Base-by-base conservation (phyloP, 352 stramenopile genomes). In the Pythium coloratum region DNA sequence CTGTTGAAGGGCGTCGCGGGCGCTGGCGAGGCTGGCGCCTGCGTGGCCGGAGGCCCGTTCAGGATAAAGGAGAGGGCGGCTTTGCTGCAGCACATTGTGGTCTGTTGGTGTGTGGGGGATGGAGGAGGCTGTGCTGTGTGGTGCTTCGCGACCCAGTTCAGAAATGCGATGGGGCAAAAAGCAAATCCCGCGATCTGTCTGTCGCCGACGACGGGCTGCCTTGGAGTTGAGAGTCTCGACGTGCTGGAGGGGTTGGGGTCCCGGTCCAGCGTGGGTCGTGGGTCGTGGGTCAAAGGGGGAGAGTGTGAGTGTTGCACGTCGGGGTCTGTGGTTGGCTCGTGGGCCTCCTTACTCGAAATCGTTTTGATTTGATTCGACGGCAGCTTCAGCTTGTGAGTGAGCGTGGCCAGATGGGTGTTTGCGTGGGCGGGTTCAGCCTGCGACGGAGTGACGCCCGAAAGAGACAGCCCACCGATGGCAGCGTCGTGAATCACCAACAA, bases 21-120 rank as follows among this genome's bases (percentile, higher is more conserved):
- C 0, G 49, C 14, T 10, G 55, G 40, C 32, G 64, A 61, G 8
- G 55, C n/a, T n/a, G 63, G 55, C 10, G 55, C 32, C n/a, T 42
- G 18, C 32, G 49, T 42, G 3, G 58, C 46, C 32, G 51, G 53
- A 0, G 49, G 34, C 24, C 47, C 57, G 38, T 70, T 70, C 26
- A 70, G 64, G 64, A 70, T 70, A 56, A 70, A 70, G 24, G 64
- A 42, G 57, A 70, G 64, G 28, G 34, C 46, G 47, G 56, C 58
- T 51, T 70, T 70, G 55, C 58, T 70, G 57, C 63, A 63, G 56
- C 64, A 70, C 64, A 70, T 70, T n/a, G 14, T 65, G 57, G 46
- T 32, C 6, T 14, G 38, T 14, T 3, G 28, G 30, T 14, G 3
- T n/a, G 51, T 32, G 18, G 61, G 33, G 26, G 38, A 10, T 28